A percentile compares a stretch with the other conserved stretches of the same genome.
Conservation (phyloP, 192 early-diverging fungal species). For the Pilobolus umbonatus region DNA sequence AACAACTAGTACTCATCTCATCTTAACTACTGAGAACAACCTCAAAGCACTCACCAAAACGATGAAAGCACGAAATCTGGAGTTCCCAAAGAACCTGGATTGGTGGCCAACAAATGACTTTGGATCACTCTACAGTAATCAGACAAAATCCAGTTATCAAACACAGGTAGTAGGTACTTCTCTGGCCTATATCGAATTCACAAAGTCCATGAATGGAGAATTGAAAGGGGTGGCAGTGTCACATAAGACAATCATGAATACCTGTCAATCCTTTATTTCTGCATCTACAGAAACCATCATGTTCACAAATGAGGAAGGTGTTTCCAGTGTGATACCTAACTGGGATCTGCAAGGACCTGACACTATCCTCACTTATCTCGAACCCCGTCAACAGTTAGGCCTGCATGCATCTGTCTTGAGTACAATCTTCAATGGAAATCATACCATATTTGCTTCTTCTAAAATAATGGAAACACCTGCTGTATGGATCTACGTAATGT, state of each 20-base stretch:
- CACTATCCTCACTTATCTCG: conserved; percentile 61
- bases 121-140: conserved; percentile 49
- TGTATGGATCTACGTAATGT: conserved; percentile 62
- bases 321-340: background rate
- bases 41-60: conserved; percentile 70
- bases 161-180: conserved; percentile 47
- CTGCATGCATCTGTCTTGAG: conserved; percentile 61
- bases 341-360: conserved; percentile 33
- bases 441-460: conserved; percentile 59
- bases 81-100: conserved; percentile 63
- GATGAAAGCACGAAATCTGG: conserved; percentile 49
- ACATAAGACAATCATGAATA: conserved; percentile 67
- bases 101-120: conserved; percentile 83
- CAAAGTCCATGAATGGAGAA: conserved; percentile 76
- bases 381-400: conserved; percentile 79
- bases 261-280: conserved; percentile 43
- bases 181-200: conserved; percentile 80
- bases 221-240: conserved; percentile 79
- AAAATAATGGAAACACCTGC: conserved; percentile 57
- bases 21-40: conserved; percentile 75
- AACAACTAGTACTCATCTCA: conserved; percentile 58
- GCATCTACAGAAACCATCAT: conserved; percentile 4
- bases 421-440: conserved; percentile 68
- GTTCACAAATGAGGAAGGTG: conserved; percentile 4
- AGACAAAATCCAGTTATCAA: conserved; percentile 39